phyloP scores from a whole-genome alignment of 768 basidiomycete species.

The Phlegmacium glaucopus region DNA sequence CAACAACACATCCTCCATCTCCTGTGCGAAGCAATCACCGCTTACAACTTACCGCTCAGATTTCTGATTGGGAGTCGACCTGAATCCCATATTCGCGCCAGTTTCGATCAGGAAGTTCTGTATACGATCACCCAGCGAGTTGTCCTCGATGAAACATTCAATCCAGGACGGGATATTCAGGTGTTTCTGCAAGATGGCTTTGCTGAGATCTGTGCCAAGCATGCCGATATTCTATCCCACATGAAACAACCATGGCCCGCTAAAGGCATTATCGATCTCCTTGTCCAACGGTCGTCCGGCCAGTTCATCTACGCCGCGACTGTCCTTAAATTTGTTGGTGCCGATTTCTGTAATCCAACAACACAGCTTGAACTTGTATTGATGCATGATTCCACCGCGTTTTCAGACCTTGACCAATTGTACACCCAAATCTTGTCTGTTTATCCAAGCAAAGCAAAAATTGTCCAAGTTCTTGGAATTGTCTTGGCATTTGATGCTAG shows the following conservation, averaged over 20 bases:
- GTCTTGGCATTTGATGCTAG: not conserved
- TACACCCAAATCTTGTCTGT: conserved; percentile 14
- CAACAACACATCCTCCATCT: conserved; percentile 9
- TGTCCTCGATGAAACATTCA: conserved; percentile 4
- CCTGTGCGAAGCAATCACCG: not conserved
- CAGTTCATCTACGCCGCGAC: too few species aligned
- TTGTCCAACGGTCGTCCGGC: too few species aligned
- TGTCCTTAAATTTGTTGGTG: too few species aligned
- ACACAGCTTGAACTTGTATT: too few species aligned
- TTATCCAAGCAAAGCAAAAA: not conserved
- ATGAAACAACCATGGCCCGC: too few species aligned
- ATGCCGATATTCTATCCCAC: too few species aligned
- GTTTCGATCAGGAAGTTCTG: not conserved
- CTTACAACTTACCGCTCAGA: conserved; percentile 5
- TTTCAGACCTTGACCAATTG: too few species aligned
- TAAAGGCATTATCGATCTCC: too few species aligned
- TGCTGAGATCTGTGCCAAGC: too few species aligned
- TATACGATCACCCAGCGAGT: not conserved
- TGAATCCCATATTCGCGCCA: conserved; percentile 13
- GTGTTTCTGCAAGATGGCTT: too few species aligned
- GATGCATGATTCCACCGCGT: too few species aligned
- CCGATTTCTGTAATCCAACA: too few species aligned
- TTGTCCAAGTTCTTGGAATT: conserved; percentile 2
- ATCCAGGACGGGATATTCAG: not conserved
- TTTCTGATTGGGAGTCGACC: conserved; percentile 21